Evolutionary conservation across 331 rosid species (phyloP).

Genomic region (Malus hybrid): DNA sequence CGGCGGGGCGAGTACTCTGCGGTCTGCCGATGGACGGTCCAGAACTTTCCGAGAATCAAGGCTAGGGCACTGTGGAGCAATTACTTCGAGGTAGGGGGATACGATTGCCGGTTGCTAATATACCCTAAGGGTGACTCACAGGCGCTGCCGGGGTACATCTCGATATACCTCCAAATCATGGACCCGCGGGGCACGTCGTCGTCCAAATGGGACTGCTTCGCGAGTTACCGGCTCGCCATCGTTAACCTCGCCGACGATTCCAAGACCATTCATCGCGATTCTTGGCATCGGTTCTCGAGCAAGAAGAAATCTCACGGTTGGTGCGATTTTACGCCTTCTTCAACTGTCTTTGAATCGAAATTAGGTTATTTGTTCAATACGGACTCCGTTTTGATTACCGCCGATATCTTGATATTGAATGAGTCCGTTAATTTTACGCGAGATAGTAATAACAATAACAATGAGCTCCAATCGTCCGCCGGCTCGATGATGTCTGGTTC

Average conservation of each 20-base stretch:
- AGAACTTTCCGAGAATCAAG: slow-evolving; percentile 75
- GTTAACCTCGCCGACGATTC: slow-evolving; percentile 71
- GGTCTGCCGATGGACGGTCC: slow-evolving; percentile 93
- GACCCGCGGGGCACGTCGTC: slow-evolving; percentile 97
- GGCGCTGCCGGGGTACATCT: slow-evolving; percentile 90
- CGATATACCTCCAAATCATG: slow-evolving; percentile 96
- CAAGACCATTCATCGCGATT: slow-evolving; percentile 88
- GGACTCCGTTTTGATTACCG: slow-evolving; percentile 84
- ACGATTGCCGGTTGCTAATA: slow-evolving; percentile 86
- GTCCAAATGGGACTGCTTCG: slow-evolving; percentile 98
- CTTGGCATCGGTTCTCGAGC: slow-evolving; percentile 94
- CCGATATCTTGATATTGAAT: slow-evolving; percentile 76
- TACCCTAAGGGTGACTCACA: slow-evolving; percentile 97
- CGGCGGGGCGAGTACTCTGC: slow-evolving; percentile 80
- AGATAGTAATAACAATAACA: slow-evolving; percentile 65
- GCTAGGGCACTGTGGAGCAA: slow-evolving; percentile 99
- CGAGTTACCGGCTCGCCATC: slow-evolving; percentile 87
- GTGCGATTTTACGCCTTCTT: slow-evolving; percentile 93
- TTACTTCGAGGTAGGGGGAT: slow-evolving; percentile 99
- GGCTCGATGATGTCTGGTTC: slow-evolving; percentile 43
- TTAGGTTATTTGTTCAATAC: slow-evolving; percentile 56
- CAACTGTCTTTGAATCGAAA: slow-evolving; percentile 83
- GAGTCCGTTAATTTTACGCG: slow-evolving; percentile 88
- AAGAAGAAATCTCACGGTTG: slow-evolving; percentile 99
- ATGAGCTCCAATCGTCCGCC: slow-evolving; percentile 52